Evolutionary conservation across 306 rosid species (phyloP), one percentile per base, ranked within the genome.

Genomic region (Citrullus colocynthis): DNA sequence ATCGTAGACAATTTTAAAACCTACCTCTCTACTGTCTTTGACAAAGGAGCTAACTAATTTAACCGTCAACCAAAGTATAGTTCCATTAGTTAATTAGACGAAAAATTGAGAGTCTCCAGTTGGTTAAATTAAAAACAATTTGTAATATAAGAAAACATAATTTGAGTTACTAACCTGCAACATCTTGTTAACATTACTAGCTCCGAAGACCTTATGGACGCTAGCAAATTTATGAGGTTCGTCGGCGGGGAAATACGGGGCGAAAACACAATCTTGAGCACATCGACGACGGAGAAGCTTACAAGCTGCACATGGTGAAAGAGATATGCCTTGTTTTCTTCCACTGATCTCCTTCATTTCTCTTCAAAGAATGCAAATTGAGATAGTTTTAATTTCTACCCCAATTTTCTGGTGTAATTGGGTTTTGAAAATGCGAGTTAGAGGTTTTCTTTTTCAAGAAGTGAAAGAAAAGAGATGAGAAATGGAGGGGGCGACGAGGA

Each of bases 101-200:
- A 13, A 45, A 3, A 12, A 0, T 48, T 1, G 4, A 12, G 5
- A 2, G 14, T 48, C 17, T 13, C 1, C 6, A 48, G 17, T 48
- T 48, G 1, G 5, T 48, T 12, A 2, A 48, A 48, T 3, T 13
- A 48, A 48, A 48, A 42, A 42, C 14, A 60, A 28, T 60, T 18
- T 28, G 6, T 20, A 24, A 5, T 14, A 24, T 60, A 7, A 45
- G 0, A 7, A 7, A 55, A 6, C 7, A 2, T 62, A 63, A 6
- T 6, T 34, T 34, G 44, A 34, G n/a, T 61, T 61, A 61, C 49
- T 81, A 78, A 95, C 97, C 99, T 92, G 97, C 56, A 95, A 84
- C 99, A 89, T 92, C 81, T 95, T 95, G 89, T 92, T 95, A 80
- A 95, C 99, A 87, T 95, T 95, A 86, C 99, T 92, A 52, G 99